Conservation (phyloP, 2,329 filamentous ascomycete species). For the Mycocentrospora acerina region DNA sequence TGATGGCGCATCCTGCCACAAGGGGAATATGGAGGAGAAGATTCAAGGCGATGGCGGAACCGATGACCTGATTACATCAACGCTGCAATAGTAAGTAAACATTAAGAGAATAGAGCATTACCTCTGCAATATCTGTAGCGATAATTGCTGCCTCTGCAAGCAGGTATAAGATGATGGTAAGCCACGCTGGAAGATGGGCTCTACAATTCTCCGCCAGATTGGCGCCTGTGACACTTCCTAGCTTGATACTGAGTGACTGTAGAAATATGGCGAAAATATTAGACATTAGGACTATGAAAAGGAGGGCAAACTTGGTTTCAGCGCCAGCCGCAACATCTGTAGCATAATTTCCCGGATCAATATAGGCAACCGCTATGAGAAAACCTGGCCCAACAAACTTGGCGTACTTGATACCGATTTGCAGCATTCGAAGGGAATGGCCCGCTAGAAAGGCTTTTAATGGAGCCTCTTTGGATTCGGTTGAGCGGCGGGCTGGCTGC, state of each 20-base stretch:
- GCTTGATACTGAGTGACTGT: constrained; percentile 65
- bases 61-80: constrained; percentile 48
- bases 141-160: constrained; percentile 60
- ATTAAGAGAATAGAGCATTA: constrained; percentile 15
- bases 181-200: constrained; percentile 54
- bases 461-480: no score
- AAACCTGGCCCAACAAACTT: constrained; percentile 69
- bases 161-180: constrained; percentile 56
- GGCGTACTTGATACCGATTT: constrained; percentile 56
- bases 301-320: constrained; percentile 63
- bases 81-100: no score
- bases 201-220: constrained; percentile 53
- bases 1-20: constrained; percentile 59
- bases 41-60: constrained; percentile 59
- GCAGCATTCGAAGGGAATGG: no score
- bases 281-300: constrained; percentile 69
- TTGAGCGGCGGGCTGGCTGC: no score
- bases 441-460: no score
- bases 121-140: constrained; percentile 61
- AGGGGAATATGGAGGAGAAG: constrained; percentile 56
- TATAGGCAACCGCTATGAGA: constrained; percentile 56
- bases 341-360: constrained; percentile 65
- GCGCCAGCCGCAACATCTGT: constrained; percentile 71
- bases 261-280: constrained; percentile 72
- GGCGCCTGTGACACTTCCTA: constrained; percentile 54